Percentiles rank a stretch among this genome's conserved stretches.
These are phyloP conservation scores for Talaromyces sp. DNA, from an alignment of 2,329 filamentous ascomycete genomes.

Conservation along the genomic window DNA sequence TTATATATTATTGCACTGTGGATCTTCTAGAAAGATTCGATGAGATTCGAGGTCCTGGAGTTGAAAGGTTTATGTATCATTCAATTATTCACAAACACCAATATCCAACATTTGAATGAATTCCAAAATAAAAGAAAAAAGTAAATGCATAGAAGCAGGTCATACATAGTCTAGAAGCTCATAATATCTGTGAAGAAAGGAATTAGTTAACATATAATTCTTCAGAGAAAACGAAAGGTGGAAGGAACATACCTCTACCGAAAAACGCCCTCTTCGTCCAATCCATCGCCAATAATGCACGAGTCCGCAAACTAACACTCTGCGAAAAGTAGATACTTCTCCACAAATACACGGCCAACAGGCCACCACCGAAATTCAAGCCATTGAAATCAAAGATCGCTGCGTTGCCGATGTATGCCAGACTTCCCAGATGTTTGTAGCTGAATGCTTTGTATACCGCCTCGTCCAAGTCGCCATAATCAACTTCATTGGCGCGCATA, in stretches of 20 bases:
- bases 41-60: not conserved
- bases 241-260: conserved; percentile 70
- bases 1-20: too few relatives aligned
- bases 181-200: conserved; percentile 46
- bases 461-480: conserved; percentile 86
- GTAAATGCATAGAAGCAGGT: not conserved
- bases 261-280: conserved; percentile 97
- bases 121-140: conserved; percentile 2
- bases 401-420: conserved; percentile 95
- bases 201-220: conserved; percentile 2
- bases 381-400: conserved; percentile 90
- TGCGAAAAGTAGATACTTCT: conserved; percentile 95
- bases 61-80: not conserved
- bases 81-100: not conserved
- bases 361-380: conserved; percentile 72
- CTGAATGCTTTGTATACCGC: conserved; percentile 92
- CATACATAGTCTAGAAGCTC: conserved; percentile 43
- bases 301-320: conserved; percentile 88
- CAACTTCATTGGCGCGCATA: conserved; percentile 72
- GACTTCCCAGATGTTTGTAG: conserved; percentile 83
- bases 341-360: conserved; percentile 96
- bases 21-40: too few relatives aligned
- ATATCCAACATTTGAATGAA: not conserved
- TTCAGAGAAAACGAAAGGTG: not conserved
- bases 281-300: conserved; percentile 90